Evolutionary conservation across 768 basidiomycete genomes (phyloP).

Genomic region (Leccinum pellstonianum): DNA sequence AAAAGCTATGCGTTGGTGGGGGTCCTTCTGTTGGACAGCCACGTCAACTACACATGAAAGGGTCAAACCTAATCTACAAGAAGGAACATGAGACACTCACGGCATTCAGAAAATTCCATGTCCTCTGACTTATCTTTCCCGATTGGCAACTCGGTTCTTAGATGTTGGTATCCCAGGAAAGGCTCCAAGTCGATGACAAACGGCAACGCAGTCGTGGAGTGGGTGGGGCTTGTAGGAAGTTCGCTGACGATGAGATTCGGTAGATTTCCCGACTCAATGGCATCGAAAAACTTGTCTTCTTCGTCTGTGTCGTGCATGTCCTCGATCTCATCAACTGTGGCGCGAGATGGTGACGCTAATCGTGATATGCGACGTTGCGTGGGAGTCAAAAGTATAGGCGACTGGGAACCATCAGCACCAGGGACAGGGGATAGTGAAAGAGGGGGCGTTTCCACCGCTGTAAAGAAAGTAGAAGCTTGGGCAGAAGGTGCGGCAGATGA

Average conservation of each 20-base stretch:
- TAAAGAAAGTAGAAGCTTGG: constrained; percentile 20
- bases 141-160: constrained; percentile 62
- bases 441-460: constrained; percentile 22
- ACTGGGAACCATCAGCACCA: constrained; percentile 3
- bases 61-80: constrained; percentile 4
- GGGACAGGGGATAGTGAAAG: constrained; percentile 7
- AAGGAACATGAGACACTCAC: constrained; percentile 42
- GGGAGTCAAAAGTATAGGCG: constrained; percentile 22
- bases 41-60: constrained; percentile 65
- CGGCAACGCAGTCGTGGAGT: constrained; percentile 34
- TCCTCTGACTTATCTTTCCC: constrained; percentile 87
- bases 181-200: constrained; percentile 40
- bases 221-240: constrained; percentile 51
- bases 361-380: constrained; percentile 22
- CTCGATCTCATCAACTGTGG: constrained; percentile 33
- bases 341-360: constrained; percentile 14
- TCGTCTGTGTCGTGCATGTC: constrained; percentile 59
- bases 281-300: constrained; percentile 97
- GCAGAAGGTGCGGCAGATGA: constrained; percentile 19
- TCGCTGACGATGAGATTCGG: constrained; percentile 74
- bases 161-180: constrained; percentile 66
- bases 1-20: constrained; percentile 81
- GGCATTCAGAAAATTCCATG: constrained; percentile 94
- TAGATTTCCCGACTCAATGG: constrained; percentile 80
- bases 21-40: constrained; percentile 72